Base-by-base conservation (phyloP, 441 rosid genomes). In the Adansonia gregorii region DNA sequence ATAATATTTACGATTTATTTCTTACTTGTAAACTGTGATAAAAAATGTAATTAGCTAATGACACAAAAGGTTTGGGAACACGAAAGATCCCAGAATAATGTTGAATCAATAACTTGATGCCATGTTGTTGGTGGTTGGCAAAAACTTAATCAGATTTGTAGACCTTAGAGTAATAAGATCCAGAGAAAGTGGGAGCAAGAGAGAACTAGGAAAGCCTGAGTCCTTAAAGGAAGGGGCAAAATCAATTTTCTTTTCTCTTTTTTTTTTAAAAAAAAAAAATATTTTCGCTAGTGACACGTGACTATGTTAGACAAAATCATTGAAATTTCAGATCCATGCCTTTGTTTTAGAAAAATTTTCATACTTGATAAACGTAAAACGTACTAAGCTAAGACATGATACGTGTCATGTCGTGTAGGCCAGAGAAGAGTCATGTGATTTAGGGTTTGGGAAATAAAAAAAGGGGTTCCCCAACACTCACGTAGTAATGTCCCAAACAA, bases 361-460 rank as follows among this genome's bases (percentile, higher is more conserved):
- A 67, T 67, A 74, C 51, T 39, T 1, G 39, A 63, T 61, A 61
- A 35, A 67, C 41, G 45, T 17, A 27, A 27, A 27, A 67, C 61
- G 72, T 71, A 78, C 65, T 45, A 48, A 54, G 43, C 70, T 58
- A 71, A 78, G 82, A 85, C 84, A 81, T 49, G 86, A 51, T 79
- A 83, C 87, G 86, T 82, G 88, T 78, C 87, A 17, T 86, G 87
- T 83, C 86, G 74, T 79, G 85, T 82, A 60, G 58, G 78, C 61
- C 35, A 81, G 77, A 73, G 78, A 75, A 82, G 67, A 22, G 54
- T 82, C 89, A 83, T 81, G 91, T 83, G 91, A 84, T 46, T 46
- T 55, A 77, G 72, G 58, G n/a, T 78, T 39, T 24, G 73, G 51
- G 48, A 61, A 51, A 77, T 76, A 58, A 72, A 54, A 12, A 31